phyloP scores from a whole-genome alignment of 2,329 filamentous ascomycete genomes.

The Rasamsonia emersonii region DNA sequence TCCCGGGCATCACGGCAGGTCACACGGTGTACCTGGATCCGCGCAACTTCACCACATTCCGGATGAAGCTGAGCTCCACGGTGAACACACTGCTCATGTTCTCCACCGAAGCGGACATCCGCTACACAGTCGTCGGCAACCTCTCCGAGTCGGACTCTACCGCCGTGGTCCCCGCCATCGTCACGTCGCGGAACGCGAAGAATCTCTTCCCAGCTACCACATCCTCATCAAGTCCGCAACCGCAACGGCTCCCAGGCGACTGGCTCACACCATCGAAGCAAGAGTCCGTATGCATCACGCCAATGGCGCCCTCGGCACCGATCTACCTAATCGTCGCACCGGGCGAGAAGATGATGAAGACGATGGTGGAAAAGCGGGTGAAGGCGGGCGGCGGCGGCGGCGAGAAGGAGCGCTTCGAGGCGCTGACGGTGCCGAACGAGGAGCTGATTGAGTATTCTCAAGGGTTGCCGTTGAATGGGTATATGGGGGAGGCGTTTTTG shows the following conservation, averaged over 20 bases:
- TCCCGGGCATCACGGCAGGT: slow-evolving; percentile 15
- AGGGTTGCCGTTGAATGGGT: slow-evolving; percentile 17
- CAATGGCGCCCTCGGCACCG: slow-evolving; percentile 5
- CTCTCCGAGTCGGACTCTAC: slow-evolving; percentile 6
- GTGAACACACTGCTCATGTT: slow-evolving; percentile 23
- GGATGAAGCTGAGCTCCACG: slow-evolving; percentile 20
- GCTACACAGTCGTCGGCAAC: slow-evolving; percentile 15
- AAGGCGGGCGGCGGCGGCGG: slow-evolving; percentile 14
- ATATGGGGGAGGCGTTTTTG: slow-evolving; percentile 21
- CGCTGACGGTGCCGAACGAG: slow-evolving; percentile 14
- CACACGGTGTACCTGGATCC: slow-evolving; percentile 23
- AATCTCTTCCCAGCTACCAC: too few relatives aligned
- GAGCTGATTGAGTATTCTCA: slow-evolving; percentile 23
- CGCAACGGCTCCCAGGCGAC: slow-evolving; percentile 4
- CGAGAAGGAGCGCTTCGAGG: slow-evolving; percentile 16
- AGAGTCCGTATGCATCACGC: slow-evolving; percentile 14
- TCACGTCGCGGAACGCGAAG: too few relatives aligned
- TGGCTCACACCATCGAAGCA: slow-evolving; percentile 19
- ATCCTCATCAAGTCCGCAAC: neutral
- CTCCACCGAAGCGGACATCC: slow-evolving; percentile 18
- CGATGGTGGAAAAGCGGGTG: slow-evolving; percentile 18
- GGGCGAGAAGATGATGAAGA: slow-evolving; percentile 19
- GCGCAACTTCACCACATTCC: slow-evolving; percentile 24
- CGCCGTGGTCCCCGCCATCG: too few relatives aligned
- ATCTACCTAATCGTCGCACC: slow-evolving; percentile 21